Conservation (phyloP, 2,329 filamentous ascomycete genomes). For the Xylariaceae sp. region DNA sequence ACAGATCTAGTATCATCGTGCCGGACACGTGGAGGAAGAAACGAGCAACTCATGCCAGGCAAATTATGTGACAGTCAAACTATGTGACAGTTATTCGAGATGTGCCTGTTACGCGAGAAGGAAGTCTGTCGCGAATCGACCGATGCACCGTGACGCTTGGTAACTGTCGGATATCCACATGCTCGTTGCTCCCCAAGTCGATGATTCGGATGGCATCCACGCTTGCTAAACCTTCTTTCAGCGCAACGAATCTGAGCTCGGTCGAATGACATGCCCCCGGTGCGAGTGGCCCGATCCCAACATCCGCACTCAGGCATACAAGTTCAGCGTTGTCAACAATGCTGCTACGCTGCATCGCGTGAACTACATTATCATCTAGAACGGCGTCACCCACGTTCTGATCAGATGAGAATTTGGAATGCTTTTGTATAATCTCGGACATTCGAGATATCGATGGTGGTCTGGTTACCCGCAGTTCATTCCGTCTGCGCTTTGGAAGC, state of each 20-base stretch:
- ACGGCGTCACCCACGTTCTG: constrained; percentile 59
- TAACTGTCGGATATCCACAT: constrained; percentile 71
- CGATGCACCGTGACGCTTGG: constrained; percentile 60
- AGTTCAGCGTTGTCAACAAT: constrained; percentile 62
- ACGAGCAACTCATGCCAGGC: too few relatives aligned
- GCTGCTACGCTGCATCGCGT: constrained; percentile 66
- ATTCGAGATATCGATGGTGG: constrained; percentile 51
- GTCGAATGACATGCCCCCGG: constrained; percentile 70
- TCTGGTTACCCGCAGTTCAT: constrained; percentile 49
- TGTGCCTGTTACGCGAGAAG: too few relatives aligned
- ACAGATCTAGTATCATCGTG: too few relatives aligned
- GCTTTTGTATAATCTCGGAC: constrained; percentile 10
- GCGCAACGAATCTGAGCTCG: constrained; percentile 67
- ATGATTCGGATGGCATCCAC: constrained; percentile 70
- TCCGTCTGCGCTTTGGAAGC: constrained; percentile 60
- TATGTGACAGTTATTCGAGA: neutral
- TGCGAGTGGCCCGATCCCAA: constrained; percentile 67
- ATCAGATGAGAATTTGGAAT: constrained; percentile 19
- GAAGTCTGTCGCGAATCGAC: too few relatives aligned
- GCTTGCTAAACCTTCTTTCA: constrained; percentile 62
- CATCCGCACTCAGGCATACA: constrained; percentile 71
- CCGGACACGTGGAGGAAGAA: too few relatives aligned
- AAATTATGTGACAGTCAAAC: neutral
- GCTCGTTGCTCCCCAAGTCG: constrained; percentile 70
- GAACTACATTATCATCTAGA: constrained; percentile 66